Evolutionary conservation across 371 early-diverging fungal species (phyloP), one percentile per base, ranked within the genome.

Genomic region (Rhizopus microsporus): DNA sequence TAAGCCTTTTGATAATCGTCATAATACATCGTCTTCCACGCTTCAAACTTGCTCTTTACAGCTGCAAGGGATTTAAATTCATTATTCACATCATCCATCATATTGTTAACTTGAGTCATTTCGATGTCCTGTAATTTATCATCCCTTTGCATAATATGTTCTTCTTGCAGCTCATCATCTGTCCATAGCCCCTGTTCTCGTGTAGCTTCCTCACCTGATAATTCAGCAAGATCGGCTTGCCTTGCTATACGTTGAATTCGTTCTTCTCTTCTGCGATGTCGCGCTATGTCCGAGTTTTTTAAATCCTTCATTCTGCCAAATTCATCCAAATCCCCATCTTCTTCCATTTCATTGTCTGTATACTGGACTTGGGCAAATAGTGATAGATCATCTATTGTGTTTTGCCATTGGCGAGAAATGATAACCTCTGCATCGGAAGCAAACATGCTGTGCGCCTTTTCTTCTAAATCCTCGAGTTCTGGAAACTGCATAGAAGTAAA

Each of bases 1-100:
- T 82, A 90, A 0, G 88, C 88, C 47, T 88, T 83, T 39, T 71
- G 68, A 62, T 90, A 90, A 42, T 90, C 90, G 33, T 80, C 83
- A 30, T 73, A 73, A 45, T 79, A 86, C 3, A 76, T 67, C 0
- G 72, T 67, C 49, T 85, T 86, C 89, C 89, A 90, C 2, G 79
- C 78, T 54, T 86, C 83, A 63, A 88, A 88, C 39, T 72, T 76
- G 30, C 69, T 59, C 65, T 82, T 86, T 4, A 88, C 84, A 3
- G 71, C 67, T 35, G 62, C 57, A 9, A 90, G 45, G 0, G 80
- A 64, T 23, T 68, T 73, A 43, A 84, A 88, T n/a, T 85, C 87
- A 12, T 78, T 64, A 7, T 66, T 66, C 0, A 83, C 85, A 63
- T 88, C 88, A 3, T 59, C 57, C 53, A 79, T 58, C 9, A 79